Evolutionary conservation across 2,329 filamentous ascomycete species (phyloP), one percentile per base, ranked within the genome.

Genomic region (Colletotrichum navitas): DNA sequence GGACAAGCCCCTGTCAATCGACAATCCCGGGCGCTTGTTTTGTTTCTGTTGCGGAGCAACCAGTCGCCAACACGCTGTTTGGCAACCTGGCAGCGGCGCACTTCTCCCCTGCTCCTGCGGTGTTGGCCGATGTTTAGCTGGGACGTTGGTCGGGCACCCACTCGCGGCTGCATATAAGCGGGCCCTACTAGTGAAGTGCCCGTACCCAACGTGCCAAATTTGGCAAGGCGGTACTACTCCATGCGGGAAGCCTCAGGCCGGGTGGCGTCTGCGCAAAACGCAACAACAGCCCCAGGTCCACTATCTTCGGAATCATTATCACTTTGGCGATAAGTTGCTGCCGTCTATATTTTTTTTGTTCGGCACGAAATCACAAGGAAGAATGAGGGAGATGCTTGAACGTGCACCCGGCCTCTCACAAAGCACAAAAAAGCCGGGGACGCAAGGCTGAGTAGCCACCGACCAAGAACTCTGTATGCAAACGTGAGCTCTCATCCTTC

Each of bases 41-140:
- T 72, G 59, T 21, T 32, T 5, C 11, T 32, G 69, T 72, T 72
- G 69, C 69, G 66, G 69, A 47, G 69, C 69, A 72, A 72, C 69
- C 32, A 36, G 16, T 34, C 21, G 26, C 56, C 45, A 47, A 14
- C 34, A 36, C 24, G 24, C 16, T 36, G 8, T 34, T 24, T 36
- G 29, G 32, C 29, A 21, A 10, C 52, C 29, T 39, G 54, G 34
- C 29, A 34, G 21, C 45, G 12, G 29, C 47, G 61, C 49, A 36
- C 10, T 36, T 32, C 49, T 41, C 36, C 41, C 51, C 51, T 24
- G 32, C 49, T 41, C 36, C 41, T 62, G 63, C 55, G 39, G 21
- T 51, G 18, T 39, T 39, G 54, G 51, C 47, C 58, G 56, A 51
- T 62, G 26, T 71, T 71, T 60, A 41, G 56, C 66, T n/a, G n/a